These are phyloP conservation scores for Aphanomyces astaci DNA, from an alignment of 352 stramenopile species.

Conservation along the genomic window DNA sequence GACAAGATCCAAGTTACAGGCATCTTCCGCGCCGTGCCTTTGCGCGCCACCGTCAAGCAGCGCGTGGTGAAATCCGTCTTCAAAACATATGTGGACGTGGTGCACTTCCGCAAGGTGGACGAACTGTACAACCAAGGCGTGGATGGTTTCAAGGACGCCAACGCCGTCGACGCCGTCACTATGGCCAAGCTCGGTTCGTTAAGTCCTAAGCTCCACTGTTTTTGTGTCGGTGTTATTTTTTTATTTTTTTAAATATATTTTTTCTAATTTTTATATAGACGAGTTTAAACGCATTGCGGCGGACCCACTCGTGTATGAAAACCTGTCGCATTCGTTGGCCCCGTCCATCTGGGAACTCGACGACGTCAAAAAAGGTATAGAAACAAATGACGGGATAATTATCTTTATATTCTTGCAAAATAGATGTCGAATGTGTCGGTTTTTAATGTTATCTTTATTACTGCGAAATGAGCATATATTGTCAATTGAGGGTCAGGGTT, in stretches of 20 bases:
- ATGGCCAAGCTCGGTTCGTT: constrained; percentile 31
- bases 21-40: constrained; percentile 94
- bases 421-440: too few species aligned
- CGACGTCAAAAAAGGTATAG: constrained; percentile 93
- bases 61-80: constrained; percentile 95
- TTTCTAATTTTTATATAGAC: too few species aligned
- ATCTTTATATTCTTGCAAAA: too few species aligned
- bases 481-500: too few species aligned
- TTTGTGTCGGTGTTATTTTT: neutral
- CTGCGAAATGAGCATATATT: too few species aligned
- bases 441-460: too few species aligned
- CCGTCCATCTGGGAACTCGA: constrained; percentile 93
- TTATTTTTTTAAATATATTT: too few species aligned
- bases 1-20: constrained; percentile 96
- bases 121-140: constrained; percentile 40
- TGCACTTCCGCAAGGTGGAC: constrained; percentile 94
- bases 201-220: neutral
- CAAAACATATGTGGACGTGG: constrained; percentile 98
- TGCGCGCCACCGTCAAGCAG: constrained; percentile 90
- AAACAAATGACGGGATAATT: too few species aligned
- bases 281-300: constrained; percentile 66
- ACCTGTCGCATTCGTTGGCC: constrained; percentile 68
- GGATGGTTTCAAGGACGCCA: constrained; percentile 8
- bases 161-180: constrained; percentile 21
- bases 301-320: constrained; percentile 77